Evolutionary conservation across 768 basidiomycete species (phyloP).

Genomic region (Lactarius pseudohatsudake): DNA sequence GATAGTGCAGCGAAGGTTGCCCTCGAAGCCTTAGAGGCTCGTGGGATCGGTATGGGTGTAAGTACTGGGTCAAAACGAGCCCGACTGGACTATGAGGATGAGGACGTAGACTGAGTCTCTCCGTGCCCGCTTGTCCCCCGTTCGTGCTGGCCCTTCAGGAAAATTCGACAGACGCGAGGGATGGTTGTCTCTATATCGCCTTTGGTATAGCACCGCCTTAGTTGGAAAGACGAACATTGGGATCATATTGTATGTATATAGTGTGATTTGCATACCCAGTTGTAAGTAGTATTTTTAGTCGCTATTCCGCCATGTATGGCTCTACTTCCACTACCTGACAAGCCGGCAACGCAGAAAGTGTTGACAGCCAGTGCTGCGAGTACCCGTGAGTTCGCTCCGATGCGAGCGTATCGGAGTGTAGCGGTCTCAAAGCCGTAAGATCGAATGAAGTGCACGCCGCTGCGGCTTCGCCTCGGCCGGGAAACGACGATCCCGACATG

Average conservation of each 20-base stretch:
- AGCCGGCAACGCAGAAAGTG: slow-evolving; percentile 2
- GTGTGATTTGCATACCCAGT: slow-evolving; percentile 29
- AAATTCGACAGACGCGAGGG: slow-evolving; percentile 11
- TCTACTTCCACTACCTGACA: slow-evolving; percentile 1
- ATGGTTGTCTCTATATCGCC: slow-evolving; percentile 14
- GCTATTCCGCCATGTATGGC: slow-evolving; percentile 17
- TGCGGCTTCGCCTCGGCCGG: slow-evolving; percentile 18
- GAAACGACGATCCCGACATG: slow-evolving; percentile 22
- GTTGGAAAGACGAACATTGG: slow-evolving; percentile 28
- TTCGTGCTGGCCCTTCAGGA: slow-evolving; percentile 27
- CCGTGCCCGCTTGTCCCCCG: slow-evolving; percentile 11
- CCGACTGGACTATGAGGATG: slow-evolving; percentile 54
- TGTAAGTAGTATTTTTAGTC: slow-evolving; percentile 30
- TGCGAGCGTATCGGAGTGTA: slow-evolving; percentile 13
- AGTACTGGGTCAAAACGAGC: slow-evolving; percentile 45
- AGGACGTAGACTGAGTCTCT: slow-evolving; percentile 31
- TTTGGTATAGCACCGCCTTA: slow-evolving; percentile 14
- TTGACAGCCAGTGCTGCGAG: slow-evolving; percentile 3
- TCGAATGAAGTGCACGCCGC: not conserved
- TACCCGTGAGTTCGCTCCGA: slow-evolving; percentile 3
- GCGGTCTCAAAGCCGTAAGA: slow-evolving; percentile 2
- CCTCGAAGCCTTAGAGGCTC: slow-evolving; percentile 76
- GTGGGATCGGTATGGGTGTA: slow-evolving; percentile 60
- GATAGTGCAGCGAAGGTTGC: slow-evolving; percentile 75
- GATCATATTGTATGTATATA: slow-evolving; percentile 31